A percentile compares a stretch with the other conserved stretches of the same genome.
phyloP scores from a whole-genome alignment of 306 rosid genomes.

The Canavalia gladiata region DNA sequence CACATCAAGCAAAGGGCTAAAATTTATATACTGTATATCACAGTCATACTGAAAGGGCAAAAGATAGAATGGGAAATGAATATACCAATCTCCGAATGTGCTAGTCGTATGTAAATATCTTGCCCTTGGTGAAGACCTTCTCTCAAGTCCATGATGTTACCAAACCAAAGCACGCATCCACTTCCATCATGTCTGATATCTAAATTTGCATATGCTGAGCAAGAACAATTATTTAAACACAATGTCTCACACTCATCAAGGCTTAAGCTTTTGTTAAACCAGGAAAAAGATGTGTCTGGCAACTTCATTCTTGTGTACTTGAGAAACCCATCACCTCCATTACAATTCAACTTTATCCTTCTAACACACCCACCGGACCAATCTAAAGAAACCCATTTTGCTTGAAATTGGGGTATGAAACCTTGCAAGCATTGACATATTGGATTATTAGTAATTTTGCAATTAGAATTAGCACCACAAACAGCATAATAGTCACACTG shows the following conservation, averaged over 20 bases:
- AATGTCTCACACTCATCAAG: conserved; percentile 34
- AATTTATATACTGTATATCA: neutral
- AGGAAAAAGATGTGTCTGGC: conserved; percentile 35
- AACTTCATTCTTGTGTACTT: conserved; percentile 25
- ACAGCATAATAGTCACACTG: neutral
- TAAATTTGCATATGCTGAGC: neutral
- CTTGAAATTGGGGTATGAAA: conserved; percentile 21
- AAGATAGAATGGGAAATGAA: neutral
- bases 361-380: conserved; percentile 42
- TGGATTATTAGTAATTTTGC: neutral
- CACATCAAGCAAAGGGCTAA: neutral
- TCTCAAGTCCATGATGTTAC: conserved; percentile 39
- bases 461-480: conserved; percentile 28
- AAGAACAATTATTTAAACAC: conserved; percentile 38
- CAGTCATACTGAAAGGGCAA: neutral
- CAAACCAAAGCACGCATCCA: conserved; percentile 55
- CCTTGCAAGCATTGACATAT: conserved; percentile 32
- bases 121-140: neutral
- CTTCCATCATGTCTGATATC: conserved; percentile 2
- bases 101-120: neutral
- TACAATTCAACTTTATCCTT: neutral
- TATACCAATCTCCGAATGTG: neutral
- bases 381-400: conserved; percentile 32
- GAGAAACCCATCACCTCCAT: neutral
- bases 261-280: conserved; percentile 7